Percentiles rank a stretch among this genome's conserved stretches.
Evolutionary conservation across 345 rosid genomes (phyloP).

Genomic region (Hibiscus mutabilis): DNA sequence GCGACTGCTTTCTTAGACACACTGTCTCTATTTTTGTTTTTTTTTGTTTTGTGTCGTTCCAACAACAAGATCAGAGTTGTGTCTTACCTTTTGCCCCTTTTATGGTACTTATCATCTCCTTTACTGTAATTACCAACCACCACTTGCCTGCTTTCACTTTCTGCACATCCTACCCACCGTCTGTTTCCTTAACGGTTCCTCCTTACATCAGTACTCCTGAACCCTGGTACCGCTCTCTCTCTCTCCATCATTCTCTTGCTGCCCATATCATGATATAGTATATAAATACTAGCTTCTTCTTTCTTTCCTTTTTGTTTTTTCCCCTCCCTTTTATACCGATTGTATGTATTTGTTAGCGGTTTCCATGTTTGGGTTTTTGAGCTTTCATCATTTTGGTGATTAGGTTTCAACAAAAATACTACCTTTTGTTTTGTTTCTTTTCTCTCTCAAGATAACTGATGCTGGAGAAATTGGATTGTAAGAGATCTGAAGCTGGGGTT

Average conservation of each 20-base stretch:
- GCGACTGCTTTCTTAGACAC: not conserved
- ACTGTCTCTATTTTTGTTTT: not conserved
- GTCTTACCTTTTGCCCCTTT: not conserved
- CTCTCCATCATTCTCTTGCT: not conserved
- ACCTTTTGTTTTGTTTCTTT: not conserved
- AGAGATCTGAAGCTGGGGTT: slow-evolving; percentile 19
- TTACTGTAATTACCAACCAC: too few species aligned
- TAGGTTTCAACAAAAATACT: not conserved
- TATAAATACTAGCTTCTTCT: not conserved
- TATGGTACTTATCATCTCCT: not conserved
- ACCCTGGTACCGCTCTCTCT: not conserved
- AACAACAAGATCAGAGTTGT: not conserved
- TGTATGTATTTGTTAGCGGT: not conserved
- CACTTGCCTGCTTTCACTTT: not conserved
- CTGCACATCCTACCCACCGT: slow-evolving; percentile 36
- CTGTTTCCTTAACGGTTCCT: slow-evolving; percentile 12
- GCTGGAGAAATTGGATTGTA: slow-evolving; percentile 3
- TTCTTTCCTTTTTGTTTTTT: not conserved
- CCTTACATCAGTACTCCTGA: not conserved
- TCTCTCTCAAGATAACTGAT: slow-evolving; percentile 7
- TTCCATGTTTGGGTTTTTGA: not conserved
- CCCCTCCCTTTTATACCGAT: not conserved
- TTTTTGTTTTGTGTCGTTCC: too few species aligned
- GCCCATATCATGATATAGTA: not conserved
- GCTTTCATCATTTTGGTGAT: slow-evolving; percentile 1